Conservation (phyloP, 441 rosid genomes). For the Manihot esculenta region DNA sequence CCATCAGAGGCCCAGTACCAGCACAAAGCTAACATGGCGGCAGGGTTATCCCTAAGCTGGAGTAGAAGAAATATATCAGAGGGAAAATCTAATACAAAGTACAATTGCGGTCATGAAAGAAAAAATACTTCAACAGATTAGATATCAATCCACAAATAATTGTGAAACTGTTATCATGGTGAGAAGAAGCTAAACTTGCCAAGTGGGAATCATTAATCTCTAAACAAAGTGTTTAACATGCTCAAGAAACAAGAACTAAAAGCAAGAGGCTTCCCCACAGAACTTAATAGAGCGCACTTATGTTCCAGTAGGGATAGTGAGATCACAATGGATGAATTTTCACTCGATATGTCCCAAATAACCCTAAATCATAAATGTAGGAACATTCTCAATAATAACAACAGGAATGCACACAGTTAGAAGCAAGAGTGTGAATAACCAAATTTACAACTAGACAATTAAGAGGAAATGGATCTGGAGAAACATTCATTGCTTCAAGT, state of each 20-base stretch:
- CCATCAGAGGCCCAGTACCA: constrained; percentile 98
- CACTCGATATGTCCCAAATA: neutral
- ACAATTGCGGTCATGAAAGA: neutral
- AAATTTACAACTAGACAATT: neutral
- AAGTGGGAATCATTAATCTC: constrained; percentile 2
- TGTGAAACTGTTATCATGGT: neutral
- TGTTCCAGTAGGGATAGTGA: neutral
- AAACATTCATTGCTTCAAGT: neutral
- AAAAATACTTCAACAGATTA: neutral
- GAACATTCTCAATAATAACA: neutral
- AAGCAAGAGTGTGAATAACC: neutral
- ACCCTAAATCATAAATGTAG: neutral
- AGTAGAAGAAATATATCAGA: constrained; percentile 18
- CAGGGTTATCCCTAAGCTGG: constrained; percentile 81
- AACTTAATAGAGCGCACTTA: neutral
- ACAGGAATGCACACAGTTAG: neutral
- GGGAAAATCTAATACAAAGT: neutral
- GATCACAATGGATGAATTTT: neutral
- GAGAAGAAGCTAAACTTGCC: neutral
- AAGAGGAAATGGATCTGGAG: neutral
- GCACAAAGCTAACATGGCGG: constrained; percentile 73
- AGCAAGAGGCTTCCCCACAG: neutral
- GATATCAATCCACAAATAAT: neutral
- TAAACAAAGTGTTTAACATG: neutral
- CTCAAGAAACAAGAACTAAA: neutral